Evolutionary conservation across 768 basidiomycete genomes (phyloP).

Genomic region (Hericium rajendrae): DNA sequence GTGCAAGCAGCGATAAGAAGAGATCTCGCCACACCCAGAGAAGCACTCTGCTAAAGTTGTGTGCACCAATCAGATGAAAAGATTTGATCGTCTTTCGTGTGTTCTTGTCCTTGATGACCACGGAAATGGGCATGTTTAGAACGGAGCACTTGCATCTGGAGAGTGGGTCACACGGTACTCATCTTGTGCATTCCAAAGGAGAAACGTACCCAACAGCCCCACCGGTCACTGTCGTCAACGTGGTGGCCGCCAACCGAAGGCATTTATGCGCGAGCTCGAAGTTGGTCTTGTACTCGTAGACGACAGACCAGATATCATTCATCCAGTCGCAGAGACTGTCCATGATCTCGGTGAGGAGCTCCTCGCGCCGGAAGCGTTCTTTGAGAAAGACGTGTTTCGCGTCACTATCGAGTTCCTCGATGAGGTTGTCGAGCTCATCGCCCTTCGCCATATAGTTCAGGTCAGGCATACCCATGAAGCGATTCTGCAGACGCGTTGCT

Average conservation of each 20-base stretch:
- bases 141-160: constrained; percentile 47
- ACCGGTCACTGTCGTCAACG: constrained; percentile 5
- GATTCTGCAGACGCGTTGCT: constrained; percentile 31
- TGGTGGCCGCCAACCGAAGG: constrained; percentile 41
- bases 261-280: constrained; percentile 45
- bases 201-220: neutral
- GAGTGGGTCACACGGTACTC: constrained; percentile 2
- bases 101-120: constrained; percentile 32
- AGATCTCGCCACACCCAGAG: constrained; percentile 68
- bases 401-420: constrained; percentile 46
- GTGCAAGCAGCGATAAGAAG: constrained; percentile 44
- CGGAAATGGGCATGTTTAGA: constrained; percentile 35
- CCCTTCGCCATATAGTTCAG: constrained; percentile 47
- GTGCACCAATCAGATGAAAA: constrained; percentile 39
- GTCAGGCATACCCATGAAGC: constrained; percentile 32
- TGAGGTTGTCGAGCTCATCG: constrained; percentile 40
- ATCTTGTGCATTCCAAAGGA: neutral
- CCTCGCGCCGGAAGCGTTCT: constrained; percentile 44
- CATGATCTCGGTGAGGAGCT: constrained; percentile 46
- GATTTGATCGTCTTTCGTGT: constrained; percentile 37
- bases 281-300: constrained; percentile 47
- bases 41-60: constrained; percentile 34
- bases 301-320: constrained; percentile 51
- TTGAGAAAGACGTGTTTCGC: constrained; percentile 41
- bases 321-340: constrained; percentile 48